phyloP scores from a whole-genome alignment of 805 yeast species.

The Blastobotrys robertii region DNA sequence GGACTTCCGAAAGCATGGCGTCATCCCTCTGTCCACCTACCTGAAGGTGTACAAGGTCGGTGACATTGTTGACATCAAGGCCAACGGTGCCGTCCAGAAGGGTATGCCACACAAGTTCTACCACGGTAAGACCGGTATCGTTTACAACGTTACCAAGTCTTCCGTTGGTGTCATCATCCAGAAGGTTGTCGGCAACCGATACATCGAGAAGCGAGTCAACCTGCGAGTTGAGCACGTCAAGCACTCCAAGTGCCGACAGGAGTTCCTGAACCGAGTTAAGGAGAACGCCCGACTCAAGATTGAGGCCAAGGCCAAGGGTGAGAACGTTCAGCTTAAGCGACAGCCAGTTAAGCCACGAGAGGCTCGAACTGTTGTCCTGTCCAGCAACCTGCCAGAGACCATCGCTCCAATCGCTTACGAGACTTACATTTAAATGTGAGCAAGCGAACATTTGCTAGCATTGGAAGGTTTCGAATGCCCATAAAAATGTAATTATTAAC shows the following conservation, averaged over 20 bases:
- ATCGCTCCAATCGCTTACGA: conserved; percentile 99
- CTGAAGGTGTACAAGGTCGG: conserved; percentile 97
- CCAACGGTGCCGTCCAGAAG: conserved; percentile 98
- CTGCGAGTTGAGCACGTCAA: conserved; percentile 97
- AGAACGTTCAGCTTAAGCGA: conserved; percentile 88
- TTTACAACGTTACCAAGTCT: conserved; percentile 97
- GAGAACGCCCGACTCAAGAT: conserved; percentile 84
- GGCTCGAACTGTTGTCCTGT: conserved; percentile 74
- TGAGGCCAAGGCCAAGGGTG: conserved; percentile 94
- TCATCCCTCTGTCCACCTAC: conserved; percentile 90
- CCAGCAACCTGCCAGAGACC: conserved; percentile 84
- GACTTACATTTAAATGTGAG: conserved; percentile 77
- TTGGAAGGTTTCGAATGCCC: not conserved
- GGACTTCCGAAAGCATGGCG: conserved; percentile 98
- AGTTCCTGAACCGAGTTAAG: conserved; percentile 98
- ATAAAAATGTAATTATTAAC: not conserved
- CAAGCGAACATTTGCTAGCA: conserved; percentile 2
- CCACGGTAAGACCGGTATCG: conserved; percentile 99
- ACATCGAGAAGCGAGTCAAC: conserved; percentile 97
- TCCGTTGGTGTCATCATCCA: conserved; percentile 96
- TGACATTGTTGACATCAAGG: conserved; percentile 98
- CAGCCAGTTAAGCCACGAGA: conserved; percentile 98
- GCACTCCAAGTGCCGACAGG: conserved; percentile 99
- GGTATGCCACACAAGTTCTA: conserved; percentile 99
- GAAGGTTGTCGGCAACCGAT: conserved; percentile 99